Evolutionary conservation across 2,329 filamentous ascomycete species (phyloP), one percentile per base, ranked within the genome.

Genomic region (Colletotrichum spinosum): DNA sequence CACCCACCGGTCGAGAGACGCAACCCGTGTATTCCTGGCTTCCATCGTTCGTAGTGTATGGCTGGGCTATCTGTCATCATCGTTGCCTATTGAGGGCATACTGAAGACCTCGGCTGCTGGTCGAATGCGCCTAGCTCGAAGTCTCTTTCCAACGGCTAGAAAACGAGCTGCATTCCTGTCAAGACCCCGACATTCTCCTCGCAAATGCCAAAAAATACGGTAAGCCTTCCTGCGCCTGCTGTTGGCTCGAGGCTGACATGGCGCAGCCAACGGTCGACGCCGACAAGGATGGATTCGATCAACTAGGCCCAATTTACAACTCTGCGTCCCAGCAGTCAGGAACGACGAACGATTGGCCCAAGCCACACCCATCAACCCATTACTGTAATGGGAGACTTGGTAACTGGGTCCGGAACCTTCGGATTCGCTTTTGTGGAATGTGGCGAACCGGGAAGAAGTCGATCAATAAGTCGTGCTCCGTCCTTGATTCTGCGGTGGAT

Each of bases 381-480:
- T 38, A 33, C n/a, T 15, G 15, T 15, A 59, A 13, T 25, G 56
- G 51, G 38, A 39, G 25, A 34, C 25, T 35, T 25, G 44, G 17
- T 42, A 25, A 39, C 46, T 37, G 33, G 46, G 44, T n/a, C 52
- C 58, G 62, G 62, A 62, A 52, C 58, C 12, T 59, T 65, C 52
- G 52, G 62, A 49, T 37, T 62, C 48, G 58, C 52, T 17, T 48
- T 13, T 25, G 25, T 25, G 25, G 39, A 6, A 41, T 10, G 39
- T 10, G 4, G 39, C 39, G 39, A 13, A 41, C 39, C 9, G 39
- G 39, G 39, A 25, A 25, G 25, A 25, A 25, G 25, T 25, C 25
- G 25, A 25, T 25, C 25, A 25, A 25, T 25, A 25, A 25, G 25
- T 25, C 25, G 25, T 25, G 25, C 4, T 25, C 25, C 25, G 25